Base-by-base conservation (phyloP, 2,329 filamentous ascomycete genomes). In the Stagonosporopsis cucurbitacearum region DNA sequence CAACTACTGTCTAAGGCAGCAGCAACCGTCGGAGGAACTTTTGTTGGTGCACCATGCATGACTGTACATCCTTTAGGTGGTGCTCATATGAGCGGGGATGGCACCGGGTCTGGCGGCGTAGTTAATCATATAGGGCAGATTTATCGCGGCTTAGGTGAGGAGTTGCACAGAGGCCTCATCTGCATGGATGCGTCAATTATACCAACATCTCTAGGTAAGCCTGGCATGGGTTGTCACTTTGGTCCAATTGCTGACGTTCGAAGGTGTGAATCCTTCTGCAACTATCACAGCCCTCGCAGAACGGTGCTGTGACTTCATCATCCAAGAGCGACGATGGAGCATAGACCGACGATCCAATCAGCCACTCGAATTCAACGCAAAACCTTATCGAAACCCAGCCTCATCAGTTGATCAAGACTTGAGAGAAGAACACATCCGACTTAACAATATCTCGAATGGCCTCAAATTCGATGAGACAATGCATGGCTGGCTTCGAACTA, bases 201-300 rank as follows among this genome's bases (percentile, higher is more conserved):
- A 22, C 47, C 47, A n/a, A 50, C 22, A 28, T 50, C 47, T 12
- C 22, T 43, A 6, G 39, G 48, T 50, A 22, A 33, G 37, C 15
- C 5, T 6, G 4, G 7, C 7, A 6, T 1, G 8, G 2, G 22
- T 2, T 6, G 11, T 8, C 5, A 26, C 40, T 9, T n/a, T n/a
- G n/a, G 6, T n/a, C 4, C 2, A 7, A 8, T 6, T 6, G 17
- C 19, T 49, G 15, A 49, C 9, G 1, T 6, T 1, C 13, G 5
- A 6, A 50, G 48, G 66, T 0, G 85, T 86, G 3, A 90, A 90
- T 64, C 87, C 88, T 0, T 82, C 88, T 48, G 88, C 87, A 1
- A 90, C 87, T 1, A 90, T 90, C 60, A 83, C 86, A 0, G 87
- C 88, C 2, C 79, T 91, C 19, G 86, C 88, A 0, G 88, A 90